Evolutionary conservation across 2,329 filamentous ascomycete species (phyloP).

Genomic region (Chaetomium strumarium): DNA sequence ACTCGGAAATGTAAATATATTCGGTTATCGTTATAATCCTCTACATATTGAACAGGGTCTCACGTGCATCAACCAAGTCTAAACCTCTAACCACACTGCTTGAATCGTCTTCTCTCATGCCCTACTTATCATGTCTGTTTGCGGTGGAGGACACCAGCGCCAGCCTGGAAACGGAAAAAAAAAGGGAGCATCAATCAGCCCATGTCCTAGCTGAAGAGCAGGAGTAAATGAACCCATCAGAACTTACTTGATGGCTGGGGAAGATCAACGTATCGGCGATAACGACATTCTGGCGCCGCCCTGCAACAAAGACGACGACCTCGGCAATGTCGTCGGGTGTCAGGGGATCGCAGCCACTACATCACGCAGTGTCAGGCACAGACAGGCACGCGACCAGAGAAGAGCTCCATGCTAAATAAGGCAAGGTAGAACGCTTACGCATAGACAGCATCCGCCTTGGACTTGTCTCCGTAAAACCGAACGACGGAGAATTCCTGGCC

Average conservation of each 20-base stretch:
- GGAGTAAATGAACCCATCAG: neutral
- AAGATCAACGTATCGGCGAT: conserved; percentile 82
- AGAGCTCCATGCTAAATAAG: neutral
- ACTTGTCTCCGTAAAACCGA: conserved; percentile 80
- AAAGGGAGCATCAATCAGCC: no score
- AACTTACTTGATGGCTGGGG: conserved; percentile 78
- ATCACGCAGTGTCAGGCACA: neutral
- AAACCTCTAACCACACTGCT: neutral
- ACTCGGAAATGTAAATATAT: no score
- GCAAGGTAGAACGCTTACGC: conserved; percentile 47
- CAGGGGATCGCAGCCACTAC: conserved; percentile 71
- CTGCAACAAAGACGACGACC: conserved; percentile 78
- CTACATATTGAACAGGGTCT: neutral
- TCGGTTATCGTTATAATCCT: neutral
- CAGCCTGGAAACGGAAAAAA: conserved; percentile 29
- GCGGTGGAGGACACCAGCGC: conserved; percentile 30
- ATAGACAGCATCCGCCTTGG: conserved; percentile 86
- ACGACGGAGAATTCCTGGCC: conserved; percentile 80
- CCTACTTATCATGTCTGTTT: conserved; percentile 16
- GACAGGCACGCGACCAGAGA: neutral
- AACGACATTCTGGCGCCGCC: conserved; percentile 82
- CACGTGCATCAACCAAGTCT: no score
- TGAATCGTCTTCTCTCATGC: neutral
- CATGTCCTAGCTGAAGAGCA: neutral
- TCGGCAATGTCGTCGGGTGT: conserved; percentile 90